A percentile compares a stretch with the other conserved stretches of the same genome.
Evolutionary conservation across 2,329 filamentous ascomycete species (phyloP).

Genomic region (Lasiodiplodia theobromae): DNA sequence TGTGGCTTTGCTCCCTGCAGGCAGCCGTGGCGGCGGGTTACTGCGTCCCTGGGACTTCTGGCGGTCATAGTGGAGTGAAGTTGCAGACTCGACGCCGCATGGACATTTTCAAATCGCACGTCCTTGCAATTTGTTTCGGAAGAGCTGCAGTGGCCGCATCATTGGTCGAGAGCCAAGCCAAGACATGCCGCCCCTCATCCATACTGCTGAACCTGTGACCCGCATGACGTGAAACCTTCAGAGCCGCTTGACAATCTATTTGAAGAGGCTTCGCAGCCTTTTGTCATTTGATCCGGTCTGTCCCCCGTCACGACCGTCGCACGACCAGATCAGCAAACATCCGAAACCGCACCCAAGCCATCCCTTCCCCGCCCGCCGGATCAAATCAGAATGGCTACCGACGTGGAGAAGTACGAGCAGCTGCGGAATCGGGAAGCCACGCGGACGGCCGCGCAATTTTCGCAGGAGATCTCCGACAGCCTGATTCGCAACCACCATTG

Average conservation of each 20-base stretch:
- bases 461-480: conserved; percentile 22
- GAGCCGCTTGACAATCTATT: neutral
- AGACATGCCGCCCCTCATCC: neutral
- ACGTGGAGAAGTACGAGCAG: conserved; percentile 18
- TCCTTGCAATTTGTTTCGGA: conserved; percentile 17
- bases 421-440: conserved; percentile 12
- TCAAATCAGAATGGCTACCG: neutral
- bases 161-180: neutral
- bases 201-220: neutral
- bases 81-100: conserved; percentile 1
- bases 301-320: neutral
- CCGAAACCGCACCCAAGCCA: neutral
- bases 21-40: conserved; percentile 8
- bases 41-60: neutral
- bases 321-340: neutral
- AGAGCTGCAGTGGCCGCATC: neutral
- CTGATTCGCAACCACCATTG: conserved; percentile 21
- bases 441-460: conserved; percentile 36
- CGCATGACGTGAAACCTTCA: conserved; percentile 13
- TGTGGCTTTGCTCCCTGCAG: conserved; percentile 9
- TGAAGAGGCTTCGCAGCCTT: neutral
- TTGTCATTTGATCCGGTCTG: too few species aligned
- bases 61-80: conserved; percentile 12
- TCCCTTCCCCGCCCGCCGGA: neutral
- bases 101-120: conserved; percentile 7